Percentiles rank a stretch among this genome's conserved stretches.
Conservation (phyloP, 2,329 filamentous ascomycete species). For the Colletotrichum cordylinicola region DNA sequence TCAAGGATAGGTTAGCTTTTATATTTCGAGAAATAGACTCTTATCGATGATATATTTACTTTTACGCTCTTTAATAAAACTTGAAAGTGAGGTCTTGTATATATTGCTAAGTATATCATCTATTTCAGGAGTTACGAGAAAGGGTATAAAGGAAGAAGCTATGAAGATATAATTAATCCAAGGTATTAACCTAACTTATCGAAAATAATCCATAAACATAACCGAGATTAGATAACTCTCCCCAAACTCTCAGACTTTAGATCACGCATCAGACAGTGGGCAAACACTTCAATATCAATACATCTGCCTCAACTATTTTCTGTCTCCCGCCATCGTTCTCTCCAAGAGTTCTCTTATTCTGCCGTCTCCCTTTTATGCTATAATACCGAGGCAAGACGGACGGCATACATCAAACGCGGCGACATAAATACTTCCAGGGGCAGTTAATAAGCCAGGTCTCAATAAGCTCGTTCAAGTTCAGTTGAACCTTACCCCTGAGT, state of each 20-base stretch:
- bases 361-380: background rate
- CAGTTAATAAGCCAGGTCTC: background rate
- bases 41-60: background rate
- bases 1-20: background rate
- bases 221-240: fast-evolving
- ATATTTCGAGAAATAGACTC: background rate
- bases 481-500: background rate
- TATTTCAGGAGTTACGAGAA: background rate
- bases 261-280: background rate
- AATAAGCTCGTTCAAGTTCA: background rate
- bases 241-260: fast-evolving
- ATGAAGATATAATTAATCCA: background rate
- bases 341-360: background rate
- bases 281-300: background rate
- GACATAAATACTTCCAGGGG: background rate
- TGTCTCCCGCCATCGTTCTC: background rate
- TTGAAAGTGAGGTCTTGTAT: background rate
- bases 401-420: background rate
- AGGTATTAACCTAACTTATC: fast-evolving
- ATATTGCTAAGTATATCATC: background rate
- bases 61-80: fast-evolving
- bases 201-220: background rate
- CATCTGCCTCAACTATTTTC: background rate
- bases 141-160: background rate
- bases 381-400: background rate